Conservation (phyloP, 371 early-diverging fungal genomes). For the Apophysomyces variabilis region DNA sequence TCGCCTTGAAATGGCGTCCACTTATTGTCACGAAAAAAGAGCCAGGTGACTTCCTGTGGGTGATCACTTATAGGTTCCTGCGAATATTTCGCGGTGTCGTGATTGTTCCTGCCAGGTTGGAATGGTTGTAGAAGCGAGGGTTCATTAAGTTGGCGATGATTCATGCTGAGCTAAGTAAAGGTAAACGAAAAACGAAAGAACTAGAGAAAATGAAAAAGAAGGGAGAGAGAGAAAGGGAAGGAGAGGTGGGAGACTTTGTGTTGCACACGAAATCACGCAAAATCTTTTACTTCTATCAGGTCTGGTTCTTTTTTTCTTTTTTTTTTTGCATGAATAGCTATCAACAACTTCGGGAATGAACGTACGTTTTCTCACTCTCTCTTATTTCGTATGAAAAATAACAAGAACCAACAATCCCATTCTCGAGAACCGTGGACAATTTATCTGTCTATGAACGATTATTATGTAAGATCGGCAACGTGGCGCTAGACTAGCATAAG, state of each 20-base stretch:
- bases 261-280: conserved; percentile 11
- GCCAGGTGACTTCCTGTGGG: conserved; percentile 54
- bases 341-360: neutral
- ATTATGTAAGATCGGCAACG: no score
- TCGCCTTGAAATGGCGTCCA: conserved; percentile 55
- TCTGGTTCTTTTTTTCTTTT: neutral
- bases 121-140: neutral
- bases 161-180: neutral
- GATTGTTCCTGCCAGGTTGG: neutral
- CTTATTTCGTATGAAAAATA: neutral
- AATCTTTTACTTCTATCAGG: conserved; percentile 8
- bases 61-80: conserved; percentile 29
- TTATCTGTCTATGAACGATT: no score
- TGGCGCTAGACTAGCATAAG: no score
- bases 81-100: conserved; percentile 1
- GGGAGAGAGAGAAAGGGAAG: conserved; percentile 13
- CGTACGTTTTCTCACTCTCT: neutral
- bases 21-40: conserved; percentile 54
- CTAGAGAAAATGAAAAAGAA: conserved; percentile 4
- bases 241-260: conserved; percentile 10
- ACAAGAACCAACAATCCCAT: no score
- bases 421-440: no score
- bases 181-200: neutral
- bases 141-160: conserved; percentile 1
- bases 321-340: conserved; percentile 7